Conservation (phyloP, 164 flowering plant species). For the Berberis thunbergii region DNA sequence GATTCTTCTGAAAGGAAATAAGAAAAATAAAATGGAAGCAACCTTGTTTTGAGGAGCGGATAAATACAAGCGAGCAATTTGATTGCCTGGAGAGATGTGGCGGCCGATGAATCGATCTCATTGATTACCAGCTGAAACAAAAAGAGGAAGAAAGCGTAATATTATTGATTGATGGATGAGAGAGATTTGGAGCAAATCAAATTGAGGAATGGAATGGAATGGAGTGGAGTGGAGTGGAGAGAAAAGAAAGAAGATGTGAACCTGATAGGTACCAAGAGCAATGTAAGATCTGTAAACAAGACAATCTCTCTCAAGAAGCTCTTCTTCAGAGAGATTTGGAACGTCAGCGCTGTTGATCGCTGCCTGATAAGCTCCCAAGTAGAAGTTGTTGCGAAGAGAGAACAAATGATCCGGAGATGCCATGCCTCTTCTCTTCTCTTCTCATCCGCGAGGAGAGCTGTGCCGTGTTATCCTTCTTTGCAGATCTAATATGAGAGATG, state of each 20-base stretch:
- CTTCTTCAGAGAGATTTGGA: constrained; percentile 77
- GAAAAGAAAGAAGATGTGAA: constrained; percentile 4
- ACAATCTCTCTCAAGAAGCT: constrained; percentile 65
- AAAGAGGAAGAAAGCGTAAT: neutral
- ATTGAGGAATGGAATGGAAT: neutral
- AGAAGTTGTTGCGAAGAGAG: constrained; percentile 77
- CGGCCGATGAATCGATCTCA: constrained; percentile 76
- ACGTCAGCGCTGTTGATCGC: constrained; percentile 89
- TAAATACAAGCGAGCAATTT: constrained; percentile 85
- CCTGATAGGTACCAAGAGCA: constrained; percentile 80
- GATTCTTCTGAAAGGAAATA: too few relatives aligned
- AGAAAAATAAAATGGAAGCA: neutral
- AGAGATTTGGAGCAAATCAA: neutral
- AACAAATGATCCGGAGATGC: constrained; percentile 74
- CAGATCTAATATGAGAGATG: constrained; percentile 8
- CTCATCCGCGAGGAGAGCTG: too few relatives aligned
- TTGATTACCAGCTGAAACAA: constrained; percentile 54
- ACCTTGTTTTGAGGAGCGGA: constrained; percentile 73
- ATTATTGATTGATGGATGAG: neutral
- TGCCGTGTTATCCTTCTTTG: neutral
- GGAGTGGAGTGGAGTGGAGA: neutral
- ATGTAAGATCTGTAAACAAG: constrained; percentile 90
- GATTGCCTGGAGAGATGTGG: constrained; percentile 92
- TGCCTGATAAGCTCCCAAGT: constrained; percentile 87
- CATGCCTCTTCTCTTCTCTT: neutral